phyloP scores from a whole-genome alignment of 495 filamentous ascomycete genomes.

The Symbiotaphrina buchneri region DNA sequence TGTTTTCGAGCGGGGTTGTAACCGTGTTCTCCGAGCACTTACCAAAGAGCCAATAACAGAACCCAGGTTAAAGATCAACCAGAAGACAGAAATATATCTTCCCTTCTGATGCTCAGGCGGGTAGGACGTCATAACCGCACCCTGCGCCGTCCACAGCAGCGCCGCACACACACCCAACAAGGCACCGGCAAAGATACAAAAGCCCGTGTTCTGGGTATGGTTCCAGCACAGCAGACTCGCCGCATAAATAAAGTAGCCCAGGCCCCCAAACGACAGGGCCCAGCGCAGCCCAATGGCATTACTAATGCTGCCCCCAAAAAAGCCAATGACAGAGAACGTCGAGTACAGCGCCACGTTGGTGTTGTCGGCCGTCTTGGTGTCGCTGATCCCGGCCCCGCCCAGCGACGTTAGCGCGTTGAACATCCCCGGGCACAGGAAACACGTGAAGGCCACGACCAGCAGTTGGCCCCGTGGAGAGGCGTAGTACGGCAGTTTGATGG shows the following conservation, averaged over 20 bases:
- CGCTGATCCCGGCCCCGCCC: no score
- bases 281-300: conserved; percentile 53
- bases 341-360: conserved; percentile 56
- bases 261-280: conserved; percentile 57
- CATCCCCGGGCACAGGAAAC: conserved; percentile 60
- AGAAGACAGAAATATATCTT: conserved; percentile 75
- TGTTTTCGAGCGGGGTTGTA: conserved; percentile 3
- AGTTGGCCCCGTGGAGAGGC: conserved; percentile 57
- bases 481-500: conserved; percentile 16
- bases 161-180: conserved; percentile 56
- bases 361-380: no score
- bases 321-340: conserved; percentile 70
- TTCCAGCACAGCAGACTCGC: conserved; percentile 63
- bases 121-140: conserved; percentile 72
- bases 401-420: conserved; percentile 48
- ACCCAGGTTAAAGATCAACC: conserved; percentile 89
- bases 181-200: conserved; percentile 32
- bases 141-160: conserved; percentile 73
- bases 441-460: conserved; percentile 58
- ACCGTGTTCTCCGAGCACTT: conserved; percentile 10
- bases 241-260: conserved; percentile 74
- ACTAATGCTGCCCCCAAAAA: conserved; percentile 55
- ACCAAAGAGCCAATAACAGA: conserved; percentile 75
- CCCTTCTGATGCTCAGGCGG: conserved; percentile 66
- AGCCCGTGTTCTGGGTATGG: conserved; percentile 33